Conservation (phyloP, 2,329 filamentous ascomycete species). For the Colletotrichum sp. region DNA sequence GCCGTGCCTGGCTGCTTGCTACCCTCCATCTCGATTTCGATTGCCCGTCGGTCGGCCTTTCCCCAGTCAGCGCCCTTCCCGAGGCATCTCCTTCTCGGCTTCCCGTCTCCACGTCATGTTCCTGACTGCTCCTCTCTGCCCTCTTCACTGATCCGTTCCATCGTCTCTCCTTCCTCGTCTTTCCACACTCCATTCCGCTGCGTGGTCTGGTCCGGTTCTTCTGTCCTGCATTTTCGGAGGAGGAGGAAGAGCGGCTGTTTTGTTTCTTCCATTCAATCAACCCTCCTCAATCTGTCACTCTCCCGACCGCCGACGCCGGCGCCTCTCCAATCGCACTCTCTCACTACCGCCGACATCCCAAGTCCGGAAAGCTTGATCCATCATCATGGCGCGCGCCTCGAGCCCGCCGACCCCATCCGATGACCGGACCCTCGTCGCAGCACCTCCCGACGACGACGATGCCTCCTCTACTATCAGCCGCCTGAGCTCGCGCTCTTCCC, state of each 20-base stretch:
- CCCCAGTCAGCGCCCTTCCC: neutral
- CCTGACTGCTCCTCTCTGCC: neutral
- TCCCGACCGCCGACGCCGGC: neutral
- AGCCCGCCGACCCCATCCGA: neutral
- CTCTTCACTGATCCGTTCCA: neutral
- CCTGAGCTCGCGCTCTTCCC: conserved; percentile 25
- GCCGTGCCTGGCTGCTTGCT: neutral
- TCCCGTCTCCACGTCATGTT: neutral
- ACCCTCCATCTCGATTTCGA: neutral
- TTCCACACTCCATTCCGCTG: neutral
- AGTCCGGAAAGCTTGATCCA: neutral
- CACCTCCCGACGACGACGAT: conserved; percentile 3
- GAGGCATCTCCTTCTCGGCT: conserved; percentile 4
- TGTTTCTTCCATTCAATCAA: neutral
- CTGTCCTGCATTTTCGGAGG: neutral
- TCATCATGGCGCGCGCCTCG: conserved; percentile 16
- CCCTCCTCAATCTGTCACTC: neutral
- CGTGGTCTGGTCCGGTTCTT: neutral
- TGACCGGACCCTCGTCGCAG: neutral
- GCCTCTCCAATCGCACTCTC: neutral
- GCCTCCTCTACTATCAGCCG: conserved; percentile 22
- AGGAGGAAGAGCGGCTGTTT: neutral
- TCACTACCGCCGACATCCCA: neutral
- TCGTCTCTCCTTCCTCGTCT: neutral
- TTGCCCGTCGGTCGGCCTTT: neutral